Percentiles rank a stretch among this genome's conserved stretches.
phyloP scores from a whole-genome alignment of 2,329 filamentous ascomycete genomes.

The Colletotrichum costaricense region DNA sequence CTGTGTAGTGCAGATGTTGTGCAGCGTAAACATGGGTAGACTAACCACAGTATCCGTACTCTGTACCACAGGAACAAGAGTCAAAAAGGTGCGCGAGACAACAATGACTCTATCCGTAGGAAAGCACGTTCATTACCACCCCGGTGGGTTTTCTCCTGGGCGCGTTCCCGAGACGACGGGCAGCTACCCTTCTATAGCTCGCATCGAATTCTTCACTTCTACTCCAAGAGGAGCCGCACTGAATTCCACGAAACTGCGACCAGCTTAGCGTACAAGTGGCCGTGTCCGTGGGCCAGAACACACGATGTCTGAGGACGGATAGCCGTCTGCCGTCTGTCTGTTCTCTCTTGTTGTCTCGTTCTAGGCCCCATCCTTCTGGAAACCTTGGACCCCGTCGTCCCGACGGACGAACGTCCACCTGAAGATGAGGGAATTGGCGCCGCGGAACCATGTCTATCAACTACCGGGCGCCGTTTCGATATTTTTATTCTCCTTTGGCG shows the following conservation, averaged over 20 bases:
- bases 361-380: not conserved
- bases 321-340: not conserved
- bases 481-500: not conserved
- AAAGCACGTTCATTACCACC: not conserved
- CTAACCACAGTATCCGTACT: too few relatives aligned
- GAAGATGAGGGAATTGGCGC: constrained; percentile 6
- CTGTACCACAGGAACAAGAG: too few relatives aligned
- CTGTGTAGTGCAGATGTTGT: constrained; percentile 28
- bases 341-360: not conserved
- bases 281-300: not conserved
- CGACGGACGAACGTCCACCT: constrained; percentile 3
- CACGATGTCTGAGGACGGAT: constrained; percentile 3
- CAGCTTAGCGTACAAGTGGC: not conserved
- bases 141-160: not conserved
- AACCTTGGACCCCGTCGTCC: not conserved
- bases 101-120: not conserved
- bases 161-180: constrained; percentile 14
- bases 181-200: not conserved
- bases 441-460: not conserved
- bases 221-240: not conserved
- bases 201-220: not conserved
- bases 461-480: constrained; percentile 7
- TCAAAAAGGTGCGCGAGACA: not conserved
- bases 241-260: not conserved
- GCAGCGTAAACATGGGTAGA: not conserved